Base-by-base conservation (phyloP, 2,329 filamentous ascomycete species). In the Atkinsonella hypoxylon region DNA sequence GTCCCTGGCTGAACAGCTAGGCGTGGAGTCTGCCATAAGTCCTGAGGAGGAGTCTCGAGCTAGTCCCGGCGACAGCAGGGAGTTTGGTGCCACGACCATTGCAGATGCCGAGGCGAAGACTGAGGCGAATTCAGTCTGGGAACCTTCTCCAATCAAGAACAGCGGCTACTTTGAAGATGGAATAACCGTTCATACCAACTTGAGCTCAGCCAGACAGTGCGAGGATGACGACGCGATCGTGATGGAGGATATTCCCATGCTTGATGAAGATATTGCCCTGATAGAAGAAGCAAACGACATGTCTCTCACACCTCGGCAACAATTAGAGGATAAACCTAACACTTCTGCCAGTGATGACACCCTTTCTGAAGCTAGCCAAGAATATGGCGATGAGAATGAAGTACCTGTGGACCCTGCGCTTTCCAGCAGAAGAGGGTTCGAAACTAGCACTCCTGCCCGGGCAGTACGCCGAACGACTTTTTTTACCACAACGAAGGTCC, bases 401-500 rank as follows among this genome's bases (percentile, higher is more conserved):
- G 64, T 78, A 10, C 80, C 76, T 3, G 70, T 78, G 18, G 76
- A 82, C 52, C 74, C 75, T 17, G 67, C 67, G 20, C 64, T 78
- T 32, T 54, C 56, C 22, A 56, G 53, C 20, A 47, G 54, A 6
- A 53, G 56, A 15, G 51, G 57, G 45, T 32, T 53, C 50, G 53
- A 64, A 2, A 78, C 78, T 1, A 67, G 72, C 8, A 86, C 83
- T 1, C 83, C 83, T 0, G 67, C 74, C 47, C 75, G 78, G 15
- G 66, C 68, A 0, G 59, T 72, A n/a, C 68, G 65, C n/a, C 68
- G 65, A 15, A 72, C 73, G 50, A 57, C 61, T 2, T 78, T 84
- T 55, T 79, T 86, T 63, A 90, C 87, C 0, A 81, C 87, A 0
- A 86, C 83, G 26, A 90, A 89, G 66, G 80, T 90, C 4, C 85